A percentile compares a stretch with the other conserved stretches of the same genome.
phyloP scores from a whole-genome alignment of 2,329 filamentous ascomycete genomes.

The Ascochyta pisi region DNA sequence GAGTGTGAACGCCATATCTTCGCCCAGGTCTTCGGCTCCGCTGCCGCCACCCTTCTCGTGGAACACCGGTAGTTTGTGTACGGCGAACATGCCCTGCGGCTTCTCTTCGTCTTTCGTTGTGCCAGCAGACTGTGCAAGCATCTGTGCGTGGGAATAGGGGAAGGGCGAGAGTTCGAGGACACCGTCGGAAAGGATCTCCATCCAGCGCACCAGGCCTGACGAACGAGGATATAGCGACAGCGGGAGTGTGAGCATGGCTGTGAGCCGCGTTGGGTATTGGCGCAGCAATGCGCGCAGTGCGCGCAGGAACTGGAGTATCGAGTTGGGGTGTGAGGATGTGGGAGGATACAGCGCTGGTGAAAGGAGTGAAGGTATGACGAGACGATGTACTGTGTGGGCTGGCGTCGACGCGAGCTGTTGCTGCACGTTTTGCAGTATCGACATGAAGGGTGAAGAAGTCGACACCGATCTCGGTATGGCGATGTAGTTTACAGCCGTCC shows the following conservation, averaged over 20 bases:
- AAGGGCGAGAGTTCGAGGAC: constrained; percentile 83
- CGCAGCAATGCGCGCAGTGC: constrained; percentile 77
- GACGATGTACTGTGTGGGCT: constrained; percentile 72
- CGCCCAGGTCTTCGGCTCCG: constrained; percentile 67
- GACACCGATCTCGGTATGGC: constrained; percentile 67
- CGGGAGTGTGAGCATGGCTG: constrained; percentile 78
- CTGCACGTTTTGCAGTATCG: constrained; percentile 70
- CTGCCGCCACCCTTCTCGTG: constrained; percentile 88
- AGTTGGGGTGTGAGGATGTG: constrained; percentile 70
- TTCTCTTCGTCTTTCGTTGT: constrained; percentile 71
- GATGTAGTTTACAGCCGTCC: constrained; percentile 53
- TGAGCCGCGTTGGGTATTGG: constrained; percentile 68
- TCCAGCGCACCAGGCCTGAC: constrained; percentile 81
- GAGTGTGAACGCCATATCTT: constrained; percentile 89
- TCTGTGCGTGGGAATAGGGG: constrained; percentile 64
- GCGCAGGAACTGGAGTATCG: constrained; percentile 83
- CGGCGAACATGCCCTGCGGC: constrained; percentile 83
- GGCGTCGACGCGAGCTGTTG: constrained; percentile 57
- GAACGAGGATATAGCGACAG: constrained; percentile 78
- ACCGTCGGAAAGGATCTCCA: constrained; percentile 83
- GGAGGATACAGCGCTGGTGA: constrained; percentile 85
- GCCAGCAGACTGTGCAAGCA: constrained; percentile 55
- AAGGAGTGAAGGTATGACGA: constrained; percentile 84
- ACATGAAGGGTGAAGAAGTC: constrained; percentile 63
- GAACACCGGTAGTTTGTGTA: constrained; percentile 82